Evolutionary conservation across 371 early-diverging fungal genomes (phyloP).

Genomic region (Encephalitozoon romaleae): DNA sequence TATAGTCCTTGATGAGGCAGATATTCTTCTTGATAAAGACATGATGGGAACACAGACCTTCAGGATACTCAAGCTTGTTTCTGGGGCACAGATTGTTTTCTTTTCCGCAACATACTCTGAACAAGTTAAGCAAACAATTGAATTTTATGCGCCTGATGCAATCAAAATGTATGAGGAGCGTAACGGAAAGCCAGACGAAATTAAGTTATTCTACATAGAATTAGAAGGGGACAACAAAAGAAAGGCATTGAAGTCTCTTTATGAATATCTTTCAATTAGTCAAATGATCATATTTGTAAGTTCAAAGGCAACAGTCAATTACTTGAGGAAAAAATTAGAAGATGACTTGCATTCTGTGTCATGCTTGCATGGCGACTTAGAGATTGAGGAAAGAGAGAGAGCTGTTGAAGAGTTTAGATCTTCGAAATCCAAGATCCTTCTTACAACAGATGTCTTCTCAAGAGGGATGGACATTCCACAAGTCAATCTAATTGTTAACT

Average conservation of each 20-base stretch:
- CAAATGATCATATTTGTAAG: constrained; percentile 88
- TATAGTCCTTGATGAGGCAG: constrained; percentile 60
- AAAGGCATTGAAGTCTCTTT: constrained; percentile 71
- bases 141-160: constrained; percentile 69
- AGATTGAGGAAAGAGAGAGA: constrained; percentile 71
- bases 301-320: constrained; percentile 70
- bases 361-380: constrained; percentile 75
- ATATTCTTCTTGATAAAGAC: constrained; percentile 53
- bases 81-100: constrained; percentile 63
- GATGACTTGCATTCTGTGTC: constrained; percentile 72
- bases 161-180: constrained; percentile 74
- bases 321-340: constrained; percentile 68
- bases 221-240: constrained; percentile 66
- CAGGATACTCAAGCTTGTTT: constrained; percentile 35
- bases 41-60: constrained; percentile 55
- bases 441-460: constrained; percentile 60
- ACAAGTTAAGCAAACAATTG: constrained; percentile 69
- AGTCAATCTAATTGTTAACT: constrained; percentile 90
- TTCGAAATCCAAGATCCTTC: constrained; percentile 77
- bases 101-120: constrained; percentile 91
- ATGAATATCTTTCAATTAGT: constrained; percentile 77
- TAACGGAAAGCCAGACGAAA: constrained; percentile 80
- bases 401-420: constrained; percentile 81
- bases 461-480: constrained; percentile 64
- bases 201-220: constrained; percentile 90